A percentile compares a stretch with the other conserved stretches of the same genome.
phyloP scores from a whole-genome alignment of 176 grass and related monocot genomes.

The Saccharum spontaneum region DNA sequence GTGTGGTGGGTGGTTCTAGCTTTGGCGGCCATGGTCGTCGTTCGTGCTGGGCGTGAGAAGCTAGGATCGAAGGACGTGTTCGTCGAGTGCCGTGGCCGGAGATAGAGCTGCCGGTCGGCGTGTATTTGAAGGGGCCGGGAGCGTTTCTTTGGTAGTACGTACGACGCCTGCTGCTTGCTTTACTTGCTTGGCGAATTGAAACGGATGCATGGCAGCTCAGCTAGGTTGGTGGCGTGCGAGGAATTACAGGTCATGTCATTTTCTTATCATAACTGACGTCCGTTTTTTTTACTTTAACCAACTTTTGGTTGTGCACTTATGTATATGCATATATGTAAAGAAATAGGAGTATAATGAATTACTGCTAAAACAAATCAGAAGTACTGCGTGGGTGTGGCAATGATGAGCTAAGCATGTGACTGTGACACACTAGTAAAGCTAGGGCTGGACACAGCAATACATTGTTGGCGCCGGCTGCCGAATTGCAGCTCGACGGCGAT shows the following conservation, averaged over 20 bases:
- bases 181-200: not conserved
- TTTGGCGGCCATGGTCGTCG: slow-evolving; percentile 1
- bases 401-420: not conserved
- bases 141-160: not conserved
- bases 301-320: not conserved
- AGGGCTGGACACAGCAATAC: too few species aligned
- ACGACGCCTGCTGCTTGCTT: not conserved
- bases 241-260: not conserved
- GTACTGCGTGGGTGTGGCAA: not conserved
- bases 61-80: not conserved
- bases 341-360: not conserved
- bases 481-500: too few species aligned
- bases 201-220: not conserved
- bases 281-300: not conserved
- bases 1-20: not conserved
- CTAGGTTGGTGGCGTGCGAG: not conserved
- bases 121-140: not conserved
- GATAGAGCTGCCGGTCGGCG: not conserved
- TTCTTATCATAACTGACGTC: too few species aligned
- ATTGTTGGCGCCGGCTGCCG: too few species aligned
- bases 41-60: not conserved
- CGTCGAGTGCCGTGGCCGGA: not conserved
- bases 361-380: not conserved
- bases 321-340: not conserved
- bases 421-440: too few species aligned